Base-by-base conservation (phyloP, 257 asterid species). In the Nicotiana paniculata region DNA sequence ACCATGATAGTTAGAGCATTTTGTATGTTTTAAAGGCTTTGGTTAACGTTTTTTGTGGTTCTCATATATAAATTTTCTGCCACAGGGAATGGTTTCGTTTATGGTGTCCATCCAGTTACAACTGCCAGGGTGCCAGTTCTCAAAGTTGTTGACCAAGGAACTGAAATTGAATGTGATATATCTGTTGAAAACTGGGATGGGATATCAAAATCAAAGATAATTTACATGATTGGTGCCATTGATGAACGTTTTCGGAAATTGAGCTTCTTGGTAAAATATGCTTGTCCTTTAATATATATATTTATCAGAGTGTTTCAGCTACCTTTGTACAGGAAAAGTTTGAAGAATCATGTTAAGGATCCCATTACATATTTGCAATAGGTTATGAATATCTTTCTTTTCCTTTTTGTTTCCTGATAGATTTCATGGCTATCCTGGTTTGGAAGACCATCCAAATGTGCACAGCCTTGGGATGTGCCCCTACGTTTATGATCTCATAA, bases 101-200 rank as follows among this genome's bases (percentile, higher is more conserved):
- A 62, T 85, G 92, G 97, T 76, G 98, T 95, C 81, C 89, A 86
- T 88, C 96, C 97, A 28, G 84, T 95, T 82, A 91, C 93, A 43
- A 81, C 93, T n/a, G 98, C 99, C 72, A 95, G 87, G 90, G 99
- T 95, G 85, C 99, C 98, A 61, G 88, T 95, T 88, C 87, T 95
- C 74, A 95, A 95, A 89, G 95, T 94, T 84, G 90, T 93, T 83
- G 99, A 95, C 85, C 90, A 92, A 81, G 98, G 99, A 89, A 93
- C 99, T 82, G 96, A 95, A 79, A 92, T 95, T 79, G 97, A 93
- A 86, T 95, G 99, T 91, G 99, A 95, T 92, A 88, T 95, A 83
- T 95, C 99, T 51, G 90, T 95, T 86, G 99, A 93, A 90, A 95
- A 93, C 85, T 86, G 93, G 89, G 99, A 95, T 79, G 98, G 99